Conservation (phyloP, 2,329 filamentous ascomycete species). For the Verruconis gallopava region DNA sequence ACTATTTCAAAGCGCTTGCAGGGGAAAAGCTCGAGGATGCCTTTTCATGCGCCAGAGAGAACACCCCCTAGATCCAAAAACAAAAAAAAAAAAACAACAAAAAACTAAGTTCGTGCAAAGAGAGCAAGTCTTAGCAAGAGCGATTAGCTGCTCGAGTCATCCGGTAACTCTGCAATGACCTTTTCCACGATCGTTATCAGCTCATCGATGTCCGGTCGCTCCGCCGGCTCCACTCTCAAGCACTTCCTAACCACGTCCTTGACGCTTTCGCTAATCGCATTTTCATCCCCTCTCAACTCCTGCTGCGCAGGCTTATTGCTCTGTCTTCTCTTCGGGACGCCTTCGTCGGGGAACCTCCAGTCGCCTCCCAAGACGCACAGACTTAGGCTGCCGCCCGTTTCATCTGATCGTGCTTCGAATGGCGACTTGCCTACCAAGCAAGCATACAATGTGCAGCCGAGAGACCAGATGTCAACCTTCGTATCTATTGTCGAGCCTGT, state of each 20-base stretch:
- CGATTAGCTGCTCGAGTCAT: slow-evolving; percentile 33
- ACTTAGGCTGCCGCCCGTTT: slow-evolving; percentile 85
- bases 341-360: slow-evolving; percentile 92
- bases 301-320: slow-evolving; percentile 18
- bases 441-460: slow-evolving; percentile 95
- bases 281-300: slow-evolving; percentile 31
- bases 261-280: slow-evolving; percentile 61
- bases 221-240: slow-evolving; percentile 71
- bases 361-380: slow-evolving; percentile 89
- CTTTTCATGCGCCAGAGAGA: too few species aligned
- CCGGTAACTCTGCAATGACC: slow-evolving; percentile 54
- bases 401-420: slow-evolving; percentile 89
- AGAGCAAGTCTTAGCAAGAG: neutral
- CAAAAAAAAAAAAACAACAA: neutral
- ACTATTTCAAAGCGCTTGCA: too few species aligned
- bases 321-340: slow-evolving; percentile 42
- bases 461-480: slow-evolving; percentile 94
- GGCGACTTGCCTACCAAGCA: slow-evolving; percentile 94
- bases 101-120: neutral
- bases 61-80: slow-evolving; percentile 4
- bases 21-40: too few species aligned
- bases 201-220: slow-evolving; percentile 77
- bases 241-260: slow-evolving; percentile 81
- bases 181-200: slow-evolving; percentile 66
- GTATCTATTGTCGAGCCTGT: slow-evolving; percentile 85